A percentile compares a stretch with the other conserved stretches of the same genome.
Conservation (phyloP, 2,329 filamentous ascomycete species). For the Fusarium sp. region DNA sequence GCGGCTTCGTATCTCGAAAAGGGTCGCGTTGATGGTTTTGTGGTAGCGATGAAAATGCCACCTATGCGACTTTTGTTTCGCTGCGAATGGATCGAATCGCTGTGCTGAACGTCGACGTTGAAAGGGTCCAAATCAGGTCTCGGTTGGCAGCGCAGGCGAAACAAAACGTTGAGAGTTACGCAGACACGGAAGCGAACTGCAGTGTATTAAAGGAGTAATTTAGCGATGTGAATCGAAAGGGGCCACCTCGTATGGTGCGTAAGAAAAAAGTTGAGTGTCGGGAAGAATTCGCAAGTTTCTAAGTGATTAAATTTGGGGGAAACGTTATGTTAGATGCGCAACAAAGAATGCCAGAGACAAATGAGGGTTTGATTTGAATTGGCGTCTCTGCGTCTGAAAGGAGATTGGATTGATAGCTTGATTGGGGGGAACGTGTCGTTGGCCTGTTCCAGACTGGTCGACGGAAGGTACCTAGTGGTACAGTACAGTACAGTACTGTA, state of each 20-base stretch:
- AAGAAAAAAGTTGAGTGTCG: conserved; percentile 18
- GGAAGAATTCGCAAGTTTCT: conserved; percentile 15
- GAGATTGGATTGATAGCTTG: conserved; percentile 32
- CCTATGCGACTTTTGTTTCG: conserved; percentile 24
- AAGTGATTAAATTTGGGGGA: conserved; percentile 13
- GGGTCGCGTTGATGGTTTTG: not conserved
- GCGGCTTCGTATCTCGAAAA: conserved; percentile 47
- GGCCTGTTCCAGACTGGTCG: conserved; percentile 38
- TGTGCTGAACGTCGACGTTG: conserved; percentile 19
- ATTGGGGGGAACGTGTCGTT: conserved; percentile 37
- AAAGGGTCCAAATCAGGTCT: conserved; percentile 34
- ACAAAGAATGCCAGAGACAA: conserved; percentile 45
- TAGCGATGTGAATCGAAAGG: conserved; percentile 12
- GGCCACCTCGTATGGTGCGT: conserved; percentile 5
- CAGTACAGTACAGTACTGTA: too few species aligned
- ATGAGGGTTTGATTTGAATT: conserved; percentile 41
- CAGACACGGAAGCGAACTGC: conserved; percentile 31
- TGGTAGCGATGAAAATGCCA: conserved; percentile 11
- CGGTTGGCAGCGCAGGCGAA: conserved; percentile 27
- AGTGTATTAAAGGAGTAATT: conserved; percentile 33
- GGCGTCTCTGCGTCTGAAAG: conserved; percentile 43
- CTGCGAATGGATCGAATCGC: conserved; percentile 8
- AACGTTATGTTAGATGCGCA: conserved; percentile 34
- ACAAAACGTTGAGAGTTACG: conserved; percentile 22
- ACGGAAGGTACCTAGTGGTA: too few species aligned